Evolutionary conservation across 192 early-diverging fungal genomes (phyloP).

Genomic region (Coemansia sp.): DNA sequence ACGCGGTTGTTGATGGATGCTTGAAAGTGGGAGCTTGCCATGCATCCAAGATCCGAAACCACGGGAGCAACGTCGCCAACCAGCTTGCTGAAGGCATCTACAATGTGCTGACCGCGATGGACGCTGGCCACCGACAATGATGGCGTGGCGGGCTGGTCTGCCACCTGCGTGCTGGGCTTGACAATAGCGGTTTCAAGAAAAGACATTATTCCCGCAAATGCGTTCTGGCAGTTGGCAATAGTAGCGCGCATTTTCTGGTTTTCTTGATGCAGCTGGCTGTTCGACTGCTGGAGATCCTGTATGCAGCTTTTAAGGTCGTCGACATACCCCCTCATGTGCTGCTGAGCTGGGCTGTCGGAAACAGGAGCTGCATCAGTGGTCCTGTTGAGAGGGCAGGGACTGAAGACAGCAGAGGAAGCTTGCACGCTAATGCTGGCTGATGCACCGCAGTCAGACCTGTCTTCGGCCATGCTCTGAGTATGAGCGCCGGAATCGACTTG

Average conservation of each 20-base stretch:
- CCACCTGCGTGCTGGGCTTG: slow-evolving; percentile 13
- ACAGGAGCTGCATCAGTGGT: background rate
- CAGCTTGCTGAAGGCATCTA: slow-evolving; percentile 33
- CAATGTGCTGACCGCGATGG: background rate
- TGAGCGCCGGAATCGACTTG: background rate
- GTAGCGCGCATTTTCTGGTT: slow-evolving; percentile 45
- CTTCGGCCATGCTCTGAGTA: background rate
- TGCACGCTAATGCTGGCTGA: background rate
- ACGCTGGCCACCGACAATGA: background rate
- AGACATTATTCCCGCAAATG: slow-evolving; percentile 42
- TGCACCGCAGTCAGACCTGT: background rate
- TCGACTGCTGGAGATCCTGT: slow-evolving; percentile 29
- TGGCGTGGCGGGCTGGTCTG: background rate
- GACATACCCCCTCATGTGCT: slow-evolving; percentile 20
- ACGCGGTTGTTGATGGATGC: background rate
- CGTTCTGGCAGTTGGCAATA: slow-evolving; percentile 24
- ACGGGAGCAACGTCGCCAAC: slow-evolving; percentile 30
- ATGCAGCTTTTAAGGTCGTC: slow-evolving; percentile 26
- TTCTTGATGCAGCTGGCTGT: slow-evolving; percentile 34
- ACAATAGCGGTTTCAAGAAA: slow-evolving; percentile 46
- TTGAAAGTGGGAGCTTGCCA: background rate
- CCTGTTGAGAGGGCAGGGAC: background rate
- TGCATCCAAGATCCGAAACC: background rate
- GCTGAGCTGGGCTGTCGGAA: background rate
- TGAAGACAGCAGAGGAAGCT: background rate